Evolutionary conservation across 2,329 filamentous ascomycete genomes (phyloP).

Genomic region (Arthrobotrys sinensis): DNA sequence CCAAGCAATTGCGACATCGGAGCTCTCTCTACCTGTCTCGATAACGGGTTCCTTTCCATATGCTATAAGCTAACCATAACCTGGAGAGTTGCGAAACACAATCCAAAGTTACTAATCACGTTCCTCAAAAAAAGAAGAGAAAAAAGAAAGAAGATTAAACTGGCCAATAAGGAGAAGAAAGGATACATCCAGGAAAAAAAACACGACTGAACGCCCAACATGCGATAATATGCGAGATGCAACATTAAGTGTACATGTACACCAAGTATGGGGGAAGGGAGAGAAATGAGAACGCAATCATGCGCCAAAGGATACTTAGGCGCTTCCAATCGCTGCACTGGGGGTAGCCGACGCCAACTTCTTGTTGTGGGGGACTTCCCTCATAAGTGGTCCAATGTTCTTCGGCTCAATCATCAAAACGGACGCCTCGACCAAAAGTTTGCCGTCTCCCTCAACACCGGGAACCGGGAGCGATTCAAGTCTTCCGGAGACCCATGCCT

Average conservation of each 20-base stretch:
- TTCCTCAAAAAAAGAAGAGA: slow-evolving; percentile 28
- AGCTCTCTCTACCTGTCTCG: slow-evolving; percentile 30
- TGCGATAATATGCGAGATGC: slow-evolving; percentile 36
- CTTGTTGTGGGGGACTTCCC: slow-evolving; percentile 54
- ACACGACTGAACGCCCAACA: slow-evolving; percentile 40
- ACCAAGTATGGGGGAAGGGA: not conserved
- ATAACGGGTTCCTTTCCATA: slow-evolving; percentile 31
- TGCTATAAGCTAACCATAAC: slow-evolving; percentile 43
- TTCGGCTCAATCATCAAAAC: slow-evolving; percentile 91
- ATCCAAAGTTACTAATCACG: slow-evolving; percentile 58
- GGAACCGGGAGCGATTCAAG: slow-evolving; percentile 81
- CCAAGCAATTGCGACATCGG: slow-evolving; percentile 9
- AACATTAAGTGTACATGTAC: slow-evolving; percentile 17
- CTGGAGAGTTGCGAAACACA: slow-evolving; percentile 56
- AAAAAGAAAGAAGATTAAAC: slow-evolving; percentile 8
- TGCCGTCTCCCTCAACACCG: slow-evolving; percentile 70
- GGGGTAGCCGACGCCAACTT: slow-evolving; percentile 2
- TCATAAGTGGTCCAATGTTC: slow-evolving; percentile 73
- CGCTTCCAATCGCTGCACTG: slow-evolving; percentile 28
- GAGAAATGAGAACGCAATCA: not conserved
- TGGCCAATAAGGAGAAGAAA: slow-evolving; percentile 18
- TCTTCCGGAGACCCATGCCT: slow-evolving; percentile 91
- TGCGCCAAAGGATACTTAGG: slow-evolving; percentile 10
- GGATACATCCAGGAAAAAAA: slow-evolving; percentile 14
- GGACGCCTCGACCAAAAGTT: slow-evolving; percentile 83